Conservation (phyloP, 768 basidiomycete species). For the Boletellus ananas region DNA sequence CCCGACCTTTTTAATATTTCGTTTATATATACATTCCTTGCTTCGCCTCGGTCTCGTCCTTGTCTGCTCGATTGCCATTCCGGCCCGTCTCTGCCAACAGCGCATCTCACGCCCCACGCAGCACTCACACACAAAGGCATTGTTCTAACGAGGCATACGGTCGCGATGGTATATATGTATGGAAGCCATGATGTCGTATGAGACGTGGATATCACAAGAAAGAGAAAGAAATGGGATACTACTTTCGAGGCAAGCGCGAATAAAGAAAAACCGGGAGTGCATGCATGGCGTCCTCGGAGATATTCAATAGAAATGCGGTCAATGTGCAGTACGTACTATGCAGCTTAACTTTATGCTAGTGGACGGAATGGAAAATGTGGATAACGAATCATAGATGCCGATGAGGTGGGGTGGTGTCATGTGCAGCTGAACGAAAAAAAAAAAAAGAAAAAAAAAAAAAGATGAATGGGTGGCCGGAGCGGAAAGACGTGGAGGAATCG, state of each 20-base stretch:
- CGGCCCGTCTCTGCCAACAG: neutral
- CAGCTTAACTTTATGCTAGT: conserved; percentile 22
- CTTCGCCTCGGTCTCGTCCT: neutral
- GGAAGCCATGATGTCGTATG: neutral
- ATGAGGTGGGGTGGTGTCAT: conserved; percentile 4
- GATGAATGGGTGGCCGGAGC: conserved; percentile 12
- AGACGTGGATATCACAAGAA: conserved; percentile 15
- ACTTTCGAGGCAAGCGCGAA: too few relatives aligned
- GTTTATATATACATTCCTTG: neutral
- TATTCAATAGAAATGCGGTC: conserved; percentile 28
- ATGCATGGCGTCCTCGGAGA: conserved; percentile 7
- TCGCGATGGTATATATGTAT: conserved; percentile 14
- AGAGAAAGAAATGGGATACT: neutral
- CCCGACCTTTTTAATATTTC: too few relatives aligned
- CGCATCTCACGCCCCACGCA: conserved; percentile 1
- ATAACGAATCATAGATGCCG: conserved; percentile 28
- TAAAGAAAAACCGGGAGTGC: neutral
- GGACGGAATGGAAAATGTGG: conserved; percentile 2
- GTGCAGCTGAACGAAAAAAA: neutral
- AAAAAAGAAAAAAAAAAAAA: too few relatives aligned
- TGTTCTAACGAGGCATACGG: conserved; percentile 8
- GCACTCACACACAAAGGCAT: too few relatives aligned
- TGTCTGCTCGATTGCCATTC: too few relatives aligned
- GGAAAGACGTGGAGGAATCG: conserved; percentile 9
- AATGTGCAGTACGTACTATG: conserved; percentile 30